Percentiles rank a stretch among this genome's conserved stretches.
Conservation (phyloP, 1,139 yeast species). For the Candida pseudoviswanathii region DNA sequence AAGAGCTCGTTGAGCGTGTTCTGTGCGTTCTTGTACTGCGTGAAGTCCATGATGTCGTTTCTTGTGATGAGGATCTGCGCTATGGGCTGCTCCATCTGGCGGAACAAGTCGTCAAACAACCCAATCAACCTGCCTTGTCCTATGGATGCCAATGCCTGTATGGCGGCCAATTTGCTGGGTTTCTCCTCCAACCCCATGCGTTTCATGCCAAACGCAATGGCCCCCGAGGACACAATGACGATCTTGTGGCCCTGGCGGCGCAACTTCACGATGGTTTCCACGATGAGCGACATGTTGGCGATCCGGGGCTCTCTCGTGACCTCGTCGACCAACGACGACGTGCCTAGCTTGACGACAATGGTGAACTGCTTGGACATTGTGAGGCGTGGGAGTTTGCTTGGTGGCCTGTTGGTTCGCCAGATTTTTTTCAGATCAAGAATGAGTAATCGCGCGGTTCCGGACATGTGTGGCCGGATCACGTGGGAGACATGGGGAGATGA, state of each 20-base stretch:
- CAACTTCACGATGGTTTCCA: slow-evolving; percentile 83
- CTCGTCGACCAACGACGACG: slow-evolving; percentile 93
- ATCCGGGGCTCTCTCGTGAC: slow-evolving; percentile 83
- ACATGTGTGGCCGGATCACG: no score
- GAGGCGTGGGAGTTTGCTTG: no score
- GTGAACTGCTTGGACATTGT: slow-evolving; percentile 41
- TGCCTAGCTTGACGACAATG: slow-evolving; percentile 77
- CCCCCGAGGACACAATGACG: slow-evolving; percentile 91
- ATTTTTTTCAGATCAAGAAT: no score
- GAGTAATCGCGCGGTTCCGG: no score
- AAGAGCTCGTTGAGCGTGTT: slow-evolving; percentile 81
- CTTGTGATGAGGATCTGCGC: slow-evolving; percentile 91
- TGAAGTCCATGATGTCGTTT: slow-evolving; percentile 88
- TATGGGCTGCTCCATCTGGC: slow-evolving; percentile 79
- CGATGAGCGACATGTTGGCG: slow-evolving; percentile 88
- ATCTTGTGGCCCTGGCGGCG: slow-evolving; percentile 87
- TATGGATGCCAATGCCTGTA: slow-evolving; percentile 93
- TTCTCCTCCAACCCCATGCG: slow-evolving; percentile 65
- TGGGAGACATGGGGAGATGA: no score
- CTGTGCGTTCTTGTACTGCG: slow-evolving; percentile 91
- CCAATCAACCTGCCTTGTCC: slow-evolving; percentile 94
- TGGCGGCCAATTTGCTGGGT: slow-evolving; percentile 76
- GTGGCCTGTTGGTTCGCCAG: no score
- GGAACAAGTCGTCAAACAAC: slow-evolving; percentile 84
- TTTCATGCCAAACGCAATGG: slow-evolving; percentile 93